Evolutionary conservation across 1,139 yeast genomes (phyloP), one percentile per base, ranked within the genome.

Genomic region (Kurtzmaniella quercitrusa): DNA sequence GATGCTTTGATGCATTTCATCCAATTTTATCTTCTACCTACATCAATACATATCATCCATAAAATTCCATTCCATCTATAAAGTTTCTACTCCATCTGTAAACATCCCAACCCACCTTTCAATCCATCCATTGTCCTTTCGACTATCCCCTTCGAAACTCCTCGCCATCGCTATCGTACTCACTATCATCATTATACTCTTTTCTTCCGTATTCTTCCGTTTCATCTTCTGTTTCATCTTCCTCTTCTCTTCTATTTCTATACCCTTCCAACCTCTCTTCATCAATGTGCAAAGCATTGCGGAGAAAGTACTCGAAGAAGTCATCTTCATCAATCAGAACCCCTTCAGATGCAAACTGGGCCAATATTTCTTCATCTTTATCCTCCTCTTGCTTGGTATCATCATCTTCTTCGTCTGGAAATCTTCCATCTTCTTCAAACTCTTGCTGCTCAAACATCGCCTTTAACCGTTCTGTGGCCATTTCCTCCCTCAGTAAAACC

Each of bases 311-410:
- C 56, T 80, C 85, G 55, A 81, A 72, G 57, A 81, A 79, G 53
- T 81, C 87, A 54, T 82, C 88, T 47, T 79, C 84, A 52, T 75
- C 78, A 12, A 81, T 73, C 41, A 62, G 73, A 5, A 68, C 60
- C 37, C 65, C 65, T 46, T 63, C 59, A 3, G 43, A 27, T 19
- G 52, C 41, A 36, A 67, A 54, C 34, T 56, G 60, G 33, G 53
- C 48, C 38, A 25, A 17, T 12, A 21, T 57, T 15, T 52, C 56
- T 16, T 49, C 49, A 8, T 45, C 43, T 27, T 27, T 10, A 11
- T 12, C 10, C 14, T n/a, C 10, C 3, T 48, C 55, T 7, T 46
- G 48, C 3, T 43, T 46, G 14, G n/a, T n/a, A n/a, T 38, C 38
- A 5, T 33, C 36, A 36, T 39, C 18, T 8, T 44, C 48, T 8